These are phyloP conservation scores for Clausena lansium DNA, from an alignment of 345 rosid species.

Conservation along the genomic window DNA sequence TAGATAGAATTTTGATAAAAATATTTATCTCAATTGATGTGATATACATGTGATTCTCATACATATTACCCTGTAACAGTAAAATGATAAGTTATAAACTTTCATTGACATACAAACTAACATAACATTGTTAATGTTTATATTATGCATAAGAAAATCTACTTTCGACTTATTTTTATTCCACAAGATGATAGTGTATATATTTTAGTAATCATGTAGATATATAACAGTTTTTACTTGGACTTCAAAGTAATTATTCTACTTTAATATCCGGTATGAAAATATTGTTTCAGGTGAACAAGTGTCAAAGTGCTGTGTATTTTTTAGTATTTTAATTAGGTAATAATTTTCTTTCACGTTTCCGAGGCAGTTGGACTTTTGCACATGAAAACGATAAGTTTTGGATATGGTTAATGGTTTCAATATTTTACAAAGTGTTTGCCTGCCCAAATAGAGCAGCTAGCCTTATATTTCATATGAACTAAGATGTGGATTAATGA, in stretches of 20 bases:
- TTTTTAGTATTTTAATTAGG: neutral
- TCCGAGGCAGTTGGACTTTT: neutral
- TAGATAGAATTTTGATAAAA: no score
- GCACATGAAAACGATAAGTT: neutral
- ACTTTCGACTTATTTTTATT: no score
- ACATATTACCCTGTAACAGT: no score
- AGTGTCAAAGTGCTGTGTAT: neutral
- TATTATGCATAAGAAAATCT: no score
- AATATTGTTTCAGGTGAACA: neutral
- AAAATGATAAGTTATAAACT: no score
- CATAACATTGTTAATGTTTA: no score
- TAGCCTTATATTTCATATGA: neutral
- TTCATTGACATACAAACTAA: no score
- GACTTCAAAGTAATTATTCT: neutral
- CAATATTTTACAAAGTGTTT: no score
- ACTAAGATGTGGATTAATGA: constrained; percentile 1
- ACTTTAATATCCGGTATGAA: neutral
- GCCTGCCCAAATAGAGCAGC: neutral
- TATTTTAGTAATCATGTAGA: neutral
- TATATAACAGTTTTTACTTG: neutral
- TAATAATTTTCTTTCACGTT: neutral
- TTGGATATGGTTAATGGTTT: neutral
- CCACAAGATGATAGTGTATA: no score
- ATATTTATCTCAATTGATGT: no score
- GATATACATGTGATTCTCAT: no score